Evolutionary conservation across 192 early-diverging fungal species (phyloP).

Genomic region (Backusella tarrabulga): DNA sequence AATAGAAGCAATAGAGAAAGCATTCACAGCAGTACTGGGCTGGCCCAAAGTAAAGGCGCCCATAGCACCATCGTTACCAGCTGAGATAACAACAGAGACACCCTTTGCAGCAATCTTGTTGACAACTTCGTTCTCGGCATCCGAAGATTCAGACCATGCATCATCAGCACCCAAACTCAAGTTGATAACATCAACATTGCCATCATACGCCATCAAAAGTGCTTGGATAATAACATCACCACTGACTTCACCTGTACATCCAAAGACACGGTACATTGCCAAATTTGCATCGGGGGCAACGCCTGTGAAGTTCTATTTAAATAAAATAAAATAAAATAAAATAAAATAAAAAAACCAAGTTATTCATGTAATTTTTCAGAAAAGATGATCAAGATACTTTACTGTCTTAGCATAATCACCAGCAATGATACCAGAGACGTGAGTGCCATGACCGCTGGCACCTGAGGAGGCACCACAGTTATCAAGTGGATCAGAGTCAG

Average conservation of each 20-base stretch:
- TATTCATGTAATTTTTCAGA: not conserved
- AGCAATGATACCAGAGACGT: slow-evolving; percentile 62
- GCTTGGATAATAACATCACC: slow-evolving; percentile 78
- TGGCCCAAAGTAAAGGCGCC: slow-evolving; percentile 56
- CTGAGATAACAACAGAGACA: slow-evolving; percentile 52
- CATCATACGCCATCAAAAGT: slow-evolving; percentile 65
- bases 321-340: too few relatives aligned
- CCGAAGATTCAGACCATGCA: slow-evolving; percentile 50
- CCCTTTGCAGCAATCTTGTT: slow-evolving; percentile 40
- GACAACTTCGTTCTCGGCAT: slow-evolving; percentile 57
- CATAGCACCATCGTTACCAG: slow-evolving; percentile 63
- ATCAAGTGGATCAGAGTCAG: slow-evolving; percentile 49
- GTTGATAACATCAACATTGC: slow-evolving; percentile 73
- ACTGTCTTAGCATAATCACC: slow-evolving; percentile 40
- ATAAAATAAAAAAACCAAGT: not conserved
- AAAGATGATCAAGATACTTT: not conserved
- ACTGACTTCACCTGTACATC: slow-evolving; percentile 64
- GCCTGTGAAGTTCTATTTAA: slow-evolving; percentile 48
- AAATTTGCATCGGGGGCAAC: slow-evolving; percentile 69
- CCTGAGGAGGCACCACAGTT: slow-evolving; percentile 40
- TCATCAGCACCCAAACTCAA: slow-evolving; percentile 74
- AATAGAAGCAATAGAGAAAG: slow-evolving; percentile 58
- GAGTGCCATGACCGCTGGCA: slow-evolving; percentile 55
- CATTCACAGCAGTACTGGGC: slow-evolving; percentile 54
- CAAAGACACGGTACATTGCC: slow-evolving; percentile 81